Base-by-base conservation (phyloP, 2,329 filamentous ascomycete species). In the Aspergillus amoenus region DNA sequence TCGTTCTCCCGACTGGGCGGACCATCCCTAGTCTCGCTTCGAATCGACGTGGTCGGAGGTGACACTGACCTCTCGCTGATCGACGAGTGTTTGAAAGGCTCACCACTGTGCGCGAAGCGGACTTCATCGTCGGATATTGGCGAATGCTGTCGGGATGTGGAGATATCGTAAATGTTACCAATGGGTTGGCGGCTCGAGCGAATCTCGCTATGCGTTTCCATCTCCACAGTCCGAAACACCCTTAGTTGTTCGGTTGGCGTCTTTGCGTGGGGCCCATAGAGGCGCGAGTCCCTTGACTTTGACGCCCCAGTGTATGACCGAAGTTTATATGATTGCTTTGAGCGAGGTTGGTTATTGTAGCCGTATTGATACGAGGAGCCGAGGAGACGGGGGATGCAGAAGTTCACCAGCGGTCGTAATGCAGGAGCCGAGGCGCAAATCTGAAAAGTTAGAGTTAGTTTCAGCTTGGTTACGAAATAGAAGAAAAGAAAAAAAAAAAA, bases 351-450 rank as follows among this genome's bases (percentile, higher is more conserved):
- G 7, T 57, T 56, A 15, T 61, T 61, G 40, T 60, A 66, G 50
- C 32, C 50, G 47, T 65, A 51, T n/a, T 63, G 62, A 42, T 60
- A 64, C 21, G 62, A 66, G 37, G 70, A 66, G 37, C 67, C 59
- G 30, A 74, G 65, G 18, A 74, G 63, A 17, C 64, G 69, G 21
- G 71, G 72, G 2, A 70, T 52, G 59, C 72, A 67, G n/a, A 63
- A 64, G 41, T 67, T 64, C 22, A 74, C 45, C 17, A 75, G 68
- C 6, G 73, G 72, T 6, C 72, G 67, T 39, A 75, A 60, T 30
- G 73, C 71, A 15, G 72, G 72, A 4, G 71, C 71, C 22, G 71
- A 74, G 18, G 72, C 70, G 56, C 71, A 74, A 48, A 75, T 71
- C 72, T 75, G 44, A 13, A 9, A 22, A 34, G 30, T 37, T 13